These are phyloP conservation scores for Aspergillus brunneoviolaceus DNA, from an alignment of 2,329 filamentous ascomycete species.

Conservation along the genomic window DNA sequence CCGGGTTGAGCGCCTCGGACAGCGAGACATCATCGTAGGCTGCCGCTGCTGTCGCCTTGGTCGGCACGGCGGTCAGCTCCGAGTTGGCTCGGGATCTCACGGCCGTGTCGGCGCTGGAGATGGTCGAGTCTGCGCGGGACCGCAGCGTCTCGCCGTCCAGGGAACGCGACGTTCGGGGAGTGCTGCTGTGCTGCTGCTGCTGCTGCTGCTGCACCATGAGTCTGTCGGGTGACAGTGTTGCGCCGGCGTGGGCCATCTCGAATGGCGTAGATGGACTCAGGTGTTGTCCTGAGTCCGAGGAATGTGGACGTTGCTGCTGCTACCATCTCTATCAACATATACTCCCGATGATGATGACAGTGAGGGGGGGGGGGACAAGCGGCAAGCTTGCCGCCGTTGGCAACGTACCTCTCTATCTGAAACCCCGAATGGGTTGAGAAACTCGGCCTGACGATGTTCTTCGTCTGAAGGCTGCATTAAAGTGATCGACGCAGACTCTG, in stretches of 20 bases:
- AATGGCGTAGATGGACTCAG: constrained; percentile 20
- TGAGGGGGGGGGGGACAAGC: neutral
- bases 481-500: constrained; percentile 12
- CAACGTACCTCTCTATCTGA: constrained; percentile 15
- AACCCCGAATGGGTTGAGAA: constrained; percentile 14
- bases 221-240: constrained; percentile 22
- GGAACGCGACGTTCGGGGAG: constrained; percentile 34
- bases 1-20: constrained; percentile 67
- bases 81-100: constrained; percentile 37
- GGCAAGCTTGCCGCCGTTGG: neutral
- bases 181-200: constrained; percentile 16
- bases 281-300: constrained; percentile 4
- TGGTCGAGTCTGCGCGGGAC: constrained; percentile 43
- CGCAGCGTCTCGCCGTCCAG: constrained; percentile 48
- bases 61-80: constrained; percentile 21
- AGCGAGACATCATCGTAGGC: constrained; percentile 40
- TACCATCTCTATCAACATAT: constrained; percentile 8
- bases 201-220: constrained; percentile 22
- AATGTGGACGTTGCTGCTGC: constrained; percentile 5
- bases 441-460: constrained; percentile 10
- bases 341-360: neutral
- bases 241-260: constrained; percentile 17
- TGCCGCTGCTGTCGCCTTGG: constrained; percentile 13
- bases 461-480: constrained; percentile 19
- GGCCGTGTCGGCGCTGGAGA: constrained; percentile 36